A percentile compares a stretch with the other conserved stretches of the same genome.
Evolutionary conservation across 805 yeast genomes (phyloP).

Genomic region (Saccharomycopsis amapae): DNA sequence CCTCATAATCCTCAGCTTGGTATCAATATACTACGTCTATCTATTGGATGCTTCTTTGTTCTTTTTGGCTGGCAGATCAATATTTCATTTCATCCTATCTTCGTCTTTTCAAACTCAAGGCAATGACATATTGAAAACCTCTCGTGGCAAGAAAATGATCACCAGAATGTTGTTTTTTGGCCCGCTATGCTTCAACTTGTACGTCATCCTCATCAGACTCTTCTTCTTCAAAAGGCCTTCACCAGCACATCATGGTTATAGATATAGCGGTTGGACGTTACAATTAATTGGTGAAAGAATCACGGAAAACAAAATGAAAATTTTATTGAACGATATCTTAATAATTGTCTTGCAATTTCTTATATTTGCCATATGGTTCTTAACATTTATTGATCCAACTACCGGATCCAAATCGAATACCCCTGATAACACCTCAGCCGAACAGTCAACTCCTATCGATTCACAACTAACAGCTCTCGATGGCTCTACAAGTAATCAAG

Average conservation of each 20-base stretch:
- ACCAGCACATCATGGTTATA: slow-evolving; percentile 23
- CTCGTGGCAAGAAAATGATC: slow-evolving; percentile 26
- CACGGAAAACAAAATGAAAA: slow-evolving; percentile 26
- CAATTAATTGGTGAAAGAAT: slow-evolving; percentile 43
- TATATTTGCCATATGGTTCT: slow-evolving; percentile 26
- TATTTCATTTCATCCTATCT: slow-evolving; percentile 33
- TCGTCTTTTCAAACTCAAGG: slow-evolving; percentile 36
- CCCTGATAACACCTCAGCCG: not conserved
- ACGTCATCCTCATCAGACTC: slow-evolving; percentile 30
- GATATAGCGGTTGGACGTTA: slow-evolving; percentile 34
- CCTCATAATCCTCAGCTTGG: slow-evolving; percentile 32
- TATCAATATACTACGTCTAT: slow-evolving; percentile 33
- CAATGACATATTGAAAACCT: slow-evolving; percentile 22
- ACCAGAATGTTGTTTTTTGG: slow-evolving; percentile 28
- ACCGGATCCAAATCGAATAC: not conserved
- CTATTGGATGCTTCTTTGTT: slow-evolving; percentile 29
- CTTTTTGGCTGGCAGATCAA: slow-evolving; percentile 24
- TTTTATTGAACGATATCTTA: slow-evolving; percentile 28
- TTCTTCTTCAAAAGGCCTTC: slow-evolving; percentile 29
- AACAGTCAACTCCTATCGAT: not conserved
- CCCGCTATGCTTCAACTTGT: slow-evolving; percentile 24
- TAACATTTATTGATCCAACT: too few species aligned
- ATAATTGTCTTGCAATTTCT: slow-evolving; percentile 28
- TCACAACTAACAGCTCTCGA: not conserved
- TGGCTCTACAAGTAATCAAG: not conserved